These are phyloP conservation scores for Chlorociboria aeruginascens DNA, from an alignment of 495 filamentous ascomycete genomes.

Conservation along the genomic window DNA sequence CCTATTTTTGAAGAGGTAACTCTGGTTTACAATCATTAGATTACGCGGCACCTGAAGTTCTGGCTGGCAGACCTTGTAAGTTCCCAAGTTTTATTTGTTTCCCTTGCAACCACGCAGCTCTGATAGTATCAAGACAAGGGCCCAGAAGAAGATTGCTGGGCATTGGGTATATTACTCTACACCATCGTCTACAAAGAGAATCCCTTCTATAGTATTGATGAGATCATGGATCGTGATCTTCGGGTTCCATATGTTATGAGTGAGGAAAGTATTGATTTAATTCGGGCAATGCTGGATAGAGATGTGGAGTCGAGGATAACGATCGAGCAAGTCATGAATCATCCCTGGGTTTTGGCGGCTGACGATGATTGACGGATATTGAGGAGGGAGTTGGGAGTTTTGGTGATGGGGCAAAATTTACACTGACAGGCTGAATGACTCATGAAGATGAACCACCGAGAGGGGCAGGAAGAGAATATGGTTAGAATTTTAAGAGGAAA, in stretches of 20 bases:
- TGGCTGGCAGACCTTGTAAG: slow-evolving; percentile 69
- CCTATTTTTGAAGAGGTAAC: background rate
- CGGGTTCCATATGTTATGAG: slow-evolving; percentile 86
- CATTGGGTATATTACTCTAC: slow-evolving; percentile 93
- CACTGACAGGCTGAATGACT: too few species aligned
- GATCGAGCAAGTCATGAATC: slow-evolving; percentile 74
- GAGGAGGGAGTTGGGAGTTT: slow-evolving; percentile 1
- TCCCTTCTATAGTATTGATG: slow-evolving; percentile 97
- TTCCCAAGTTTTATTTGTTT: too few species aligned
- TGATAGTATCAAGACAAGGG: slow-evolving; percentile 43
- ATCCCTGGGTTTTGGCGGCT: slow-evolving; percentile 50
- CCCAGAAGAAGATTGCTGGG: slow-evolving; percentile 98
- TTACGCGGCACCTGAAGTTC: slow-evolving; percentile 93
- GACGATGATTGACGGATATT: slow-evolving; percentile 12
- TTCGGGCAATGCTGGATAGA: slow-evolving; percentile 81
- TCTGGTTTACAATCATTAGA: slow-evolving; percentile 39
- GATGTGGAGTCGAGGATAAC: slow-evolving; percentile 71
- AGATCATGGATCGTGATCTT: slow-evolving; percentile 95
- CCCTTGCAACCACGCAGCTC: too few species aligned
- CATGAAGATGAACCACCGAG: too few species aligned
- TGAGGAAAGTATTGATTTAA: slow-evolving; percentile 80
- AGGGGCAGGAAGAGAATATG: too few species aligned
- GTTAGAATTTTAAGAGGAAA: too few species aligned
- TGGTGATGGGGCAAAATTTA: background rate
- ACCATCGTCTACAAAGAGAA: slow-evolving; percentile 99